Base-by-base conservation (phyloP, 2,329 filamentous ascomycete species). In the Davidsoniella virescens region DNA sequence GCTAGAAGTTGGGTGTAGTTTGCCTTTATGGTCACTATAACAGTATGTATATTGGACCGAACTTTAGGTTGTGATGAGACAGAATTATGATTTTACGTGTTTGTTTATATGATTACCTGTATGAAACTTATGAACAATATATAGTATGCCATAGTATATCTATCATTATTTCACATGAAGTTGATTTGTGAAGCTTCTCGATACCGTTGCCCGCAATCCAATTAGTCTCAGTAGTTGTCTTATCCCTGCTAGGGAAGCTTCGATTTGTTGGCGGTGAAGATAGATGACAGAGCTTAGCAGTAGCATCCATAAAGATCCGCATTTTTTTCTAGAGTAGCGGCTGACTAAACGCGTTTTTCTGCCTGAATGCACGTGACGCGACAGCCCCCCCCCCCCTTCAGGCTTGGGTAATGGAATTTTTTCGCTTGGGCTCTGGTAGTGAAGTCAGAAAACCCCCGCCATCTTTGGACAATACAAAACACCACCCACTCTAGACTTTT, bases 401-500 rank as follows among this genome's bases (percentile, higher is more conserved):
- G 40, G 29, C 43, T 39, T 39, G n/a, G 36, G 20, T 23, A 33
- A 38, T 49, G 46, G 46, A 52, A 52, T 52, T 52, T 49, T 49
- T 52, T 48, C 51, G 45, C 46, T 49, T 52, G 49, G 44, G 51
- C 42, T 36, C 39, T 44, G 44, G 40, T 33, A 33, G 29, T 40
- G 47, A 52, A 46, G 42, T 46, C 37, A 49, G 36, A 49, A 52
- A 49, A 43, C 51, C 50, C 51, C 51, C 51, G 51, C 51, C 51
- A 52, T 49, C 51, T 52, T 52, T 49, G 36, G 42, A 49, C 41
- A 49, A 52, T 52, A 52, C 51, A 52, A 52, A 52, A 52, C 51
- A 49, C 51, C 51, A 52, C 46, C 51, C 47, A 46, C 46, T 52
- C 46, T 52, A 49, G 42, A 44, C 45, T 49, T 49, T 38, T 46